These are phyloP conservation scores for Inonotus obliquus DNA, from an alignment of 1,284 basidiomycete species.

Conservation along the genomic window DNA sequence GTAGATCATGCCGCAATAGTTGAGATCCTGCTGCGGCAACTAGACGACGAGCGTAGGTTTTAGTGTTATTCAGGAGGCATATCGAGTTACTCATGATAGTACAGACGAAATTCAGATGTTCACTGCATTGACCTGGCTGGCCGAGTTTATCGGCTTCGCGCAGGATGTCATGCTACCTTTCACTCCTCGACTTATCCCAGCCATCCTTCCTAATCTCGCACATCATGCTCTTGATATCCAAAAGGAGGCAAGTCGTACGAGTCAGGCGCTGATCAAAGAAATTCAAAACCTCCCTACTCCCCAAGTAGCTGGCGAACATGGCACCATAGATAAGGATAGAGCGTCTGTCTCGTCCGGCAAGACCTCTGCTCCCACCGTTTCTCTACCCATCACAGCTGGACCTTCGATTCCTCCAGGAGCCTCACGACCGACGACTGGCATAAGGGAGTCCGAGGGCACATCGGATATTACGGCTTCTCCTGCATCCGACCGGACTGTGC, in stretches of 20 bases:
- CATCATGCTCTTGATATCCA: constrained; percentile 90
- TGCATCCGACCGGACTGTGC: constrained; percentile 33
- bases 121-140: constrained; percentile 87
- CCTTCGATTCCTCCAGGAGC: constrained; percentile 1
- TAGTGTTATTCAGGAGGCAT: neutral
- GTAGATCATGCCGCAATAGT: constrained; percentile 92
- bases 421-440: neutral
- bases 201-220: constrained; percentile 91
- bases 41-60: constrained; percentile 77
- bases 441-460: constrained; percentile 9
- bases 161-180: constrained; percentile 93
- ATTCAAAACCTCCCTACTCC: constrained; percentile 83
- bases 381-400: neutral
- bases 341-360: constrained; percentile 28
- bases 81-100: neutral
- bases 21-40: constrained; percentile 90
- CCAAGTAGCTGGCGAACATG: constrained; percentile 45
- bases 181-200: constrained; percentile 88
- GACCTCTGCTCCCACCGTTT: constrained; percentile 28
- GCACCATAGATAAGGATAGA: constrained; percentile 27
- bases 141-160: constrained; percentile 86
- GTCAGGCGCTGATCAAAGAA: constrained; percentile 79
- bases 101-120: constrained; percentile 87
- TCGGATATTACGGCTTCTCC: constrained; percentile 20
- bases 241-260: constrained; percentile 80